Conservation (phyloP, 345 rosid species). For the Lepidium africanum region DNA sequence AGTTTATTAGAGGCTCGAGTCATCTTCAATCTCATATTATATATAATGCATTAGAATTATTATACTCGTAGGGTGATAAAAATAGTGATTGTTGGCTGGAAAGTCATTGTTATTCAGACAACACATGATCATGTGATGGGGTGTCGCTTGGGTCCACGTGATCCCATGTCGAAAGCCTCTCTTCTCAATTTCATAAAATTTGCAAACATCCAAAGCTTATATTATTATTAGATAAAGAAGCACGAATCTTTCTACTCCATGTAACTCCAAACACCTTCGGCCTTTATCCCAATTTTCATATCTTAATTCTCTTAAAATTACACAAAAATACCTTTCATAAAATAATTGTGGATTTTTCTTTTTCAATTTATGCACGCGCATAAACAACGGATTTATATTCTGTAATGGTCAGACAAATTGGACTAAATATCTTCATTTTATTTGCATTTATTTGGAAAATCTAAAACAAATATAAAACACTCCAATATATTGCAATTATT, state of each 20-base stretch:
- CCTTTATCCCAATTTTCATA: background rate
- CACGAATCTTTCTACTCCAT: constrained; percentile 32
- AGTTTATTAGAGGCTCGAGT: background rate
- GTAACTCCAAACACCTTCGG: constrained; percentile 26
- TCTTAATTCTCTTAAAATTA: constrained; percentile 20
- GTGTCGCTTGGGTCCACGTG: constrained; percentile 67
- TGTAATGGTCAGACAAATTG: background rate
- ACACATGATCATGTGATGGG: constrained; percentile 56
- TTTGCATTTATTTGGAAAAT: background rate
- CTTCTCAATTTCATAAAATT: constrained; percentile 20
- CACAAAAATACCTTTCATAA: background rate
- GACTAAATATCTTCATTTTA: background rate
- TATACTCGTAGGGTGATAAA: background rate
- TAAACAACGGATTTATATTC: background rate
- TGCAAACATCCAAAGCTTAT: constrained; percentile 24
- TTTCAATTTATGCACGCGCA: background rate
- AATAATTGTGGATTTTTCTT: background rate
- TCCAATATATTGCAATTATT: constrained; percentile 24
- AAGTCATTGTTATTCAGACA: constrained; percentile 50
- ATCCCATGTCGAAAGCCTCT: constrained; percentile 28
- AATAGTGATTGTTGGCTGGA: constrained; percentile 34
- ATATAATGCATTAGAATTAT: background rate
- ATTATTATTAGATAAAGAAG: background rate
- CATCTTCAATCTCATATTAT: constrained; percentile 6
- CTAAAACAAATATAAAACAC: constrained; percentile 2